Evolutionary conservation across 176 grass and related monocot species (phyloP).

Genomic region (Triticum timopheevii): DNA sequence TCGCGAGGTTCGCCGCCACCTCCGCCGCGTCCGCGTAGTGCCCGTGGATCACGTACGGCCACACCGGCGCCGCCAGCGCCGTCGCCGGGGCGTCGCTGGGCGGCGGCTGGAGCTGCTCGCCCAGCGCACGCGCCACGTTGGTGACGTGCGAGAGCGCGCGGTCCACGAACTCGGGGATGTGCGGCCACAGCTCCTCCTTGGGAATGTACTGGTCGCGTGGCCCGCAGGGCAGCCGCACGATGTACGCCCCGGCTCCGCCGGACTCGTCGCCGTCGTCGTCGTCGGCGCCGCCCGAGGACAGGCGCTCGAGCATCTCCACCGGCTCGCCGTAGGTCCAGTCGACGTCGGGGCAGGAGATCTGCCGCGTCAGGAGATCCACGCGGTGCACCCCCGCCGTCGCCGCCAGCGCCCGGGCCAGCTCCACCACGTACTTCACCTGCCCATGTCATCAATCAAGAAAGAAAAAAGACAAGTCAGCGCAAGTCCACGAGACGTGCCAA

Average conservation of each 20-base stretch:
- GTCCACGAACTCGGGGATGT: constrained; percentile 95
- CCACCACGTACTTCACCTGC: constrained; percentile 97
- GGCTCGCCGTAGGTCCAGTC: constrained; percentile 97
- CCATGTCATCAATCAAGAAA: too few relatives aligned
- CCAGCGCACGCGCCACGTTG: constrained; percentile 71
- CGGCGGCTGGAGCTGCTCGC: constrained; percentile 36
- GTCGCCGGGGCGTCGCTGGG: not conserved
- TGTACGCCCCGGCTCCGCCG: constrained; percentile 64
- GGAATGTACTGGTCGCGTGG: constrained; percentile 75
- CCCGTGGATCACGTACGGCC: constrained; percentile 87
- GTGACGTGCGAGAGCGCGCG: constrained; percentile 85
- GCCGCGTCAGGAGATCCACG: constrained; percentile 83
- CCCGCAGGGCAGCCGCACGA: constrained; percentile 85
- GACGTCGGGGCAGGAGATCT: constrained; percentile 72
- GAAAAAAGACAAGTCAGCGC: not conserved
- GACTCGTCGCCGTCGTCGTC: not conserved
- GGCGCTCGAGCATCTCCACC: constrained; percentile 70
- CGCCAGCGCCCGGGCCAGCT: constrained; percentile 81
- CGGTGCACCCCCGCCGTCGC: constrained; percentile 74
- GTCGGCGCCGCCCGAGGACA: not conserved
- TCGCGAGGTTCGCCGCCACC: constrained; percentile 64
- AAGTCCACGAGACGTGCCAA: not conserved
- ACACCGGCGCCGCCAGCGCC: constrained; percentile 17
- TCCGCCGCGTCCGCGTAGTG: constrained; percentile 96
- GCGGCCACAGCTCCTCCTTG: constrained; percentile 89